Conservation (phyloP, 495 filamentous ascomycete species). For the Lasiosphaeria miniovina region DNA sequence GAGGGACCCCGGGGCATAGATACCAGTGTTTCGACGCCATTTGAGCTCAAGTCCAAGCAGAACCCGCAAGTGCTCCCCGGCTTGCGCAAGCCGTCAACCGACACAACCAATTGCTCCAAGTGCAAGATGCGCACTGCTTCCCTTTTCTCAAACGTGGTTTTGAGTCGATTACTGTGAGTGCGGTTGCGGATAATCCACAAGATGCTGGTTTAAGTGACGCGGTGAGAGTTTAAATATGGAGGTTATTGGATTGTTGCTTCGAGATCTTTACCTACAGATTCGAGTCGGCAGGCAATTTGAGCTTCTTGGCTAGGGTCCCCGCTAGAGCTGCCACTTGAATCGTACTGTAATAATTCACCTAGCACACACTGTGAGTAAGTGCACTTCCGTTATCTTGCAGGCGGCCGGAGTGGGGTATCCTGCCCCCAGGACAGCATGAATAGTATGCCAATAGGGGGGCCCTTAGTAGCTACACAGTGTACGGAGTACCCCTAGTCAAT, state of each 20-base stretch:
- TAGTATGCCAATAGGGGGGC: too few species aligned
- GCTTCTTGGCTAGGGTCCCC: background rate
- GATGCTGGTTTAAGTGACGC: background rate
- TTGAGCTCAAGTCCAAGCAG: background rate
- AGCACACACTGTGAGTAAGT: too few species aligned
- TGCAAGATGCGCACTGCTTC: too few species aligned
- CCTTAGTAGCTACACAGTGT: too few species aligned
- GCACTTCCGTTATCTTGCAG: background rate
- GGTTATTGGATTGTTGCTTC: background rate
- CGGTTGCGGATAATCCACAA: background rate
- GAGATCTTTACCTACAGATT: too few species aligned
- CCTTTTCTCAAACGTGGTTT: too few species aligned
- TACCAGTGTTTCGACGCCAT: constrained; percentile 67
- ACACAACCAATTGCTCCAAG: background rate
- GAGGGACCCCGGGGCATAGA: constrained; percentile 15
- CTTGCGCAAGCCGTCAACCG: background rate
- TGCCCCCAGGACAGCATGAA: background rate
- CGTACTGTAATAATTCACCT: too few species aligned
- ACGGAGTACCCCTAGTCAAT: too few species aligned
- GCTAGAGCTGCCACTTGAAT: too few species aligned
- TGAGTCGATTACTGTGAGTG: too few species aligned
- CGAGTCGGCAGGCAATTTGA: background rate
- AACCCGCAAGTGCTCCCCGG: background rate
- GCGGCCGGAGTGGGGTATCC: background rate
- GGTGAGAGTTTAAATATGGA: background rate